Evolutionary conservation across 2,329 filamentous ascomycete genomes (phyloP).

Genomic region (Ophiostoma angusticollis): DNA sequence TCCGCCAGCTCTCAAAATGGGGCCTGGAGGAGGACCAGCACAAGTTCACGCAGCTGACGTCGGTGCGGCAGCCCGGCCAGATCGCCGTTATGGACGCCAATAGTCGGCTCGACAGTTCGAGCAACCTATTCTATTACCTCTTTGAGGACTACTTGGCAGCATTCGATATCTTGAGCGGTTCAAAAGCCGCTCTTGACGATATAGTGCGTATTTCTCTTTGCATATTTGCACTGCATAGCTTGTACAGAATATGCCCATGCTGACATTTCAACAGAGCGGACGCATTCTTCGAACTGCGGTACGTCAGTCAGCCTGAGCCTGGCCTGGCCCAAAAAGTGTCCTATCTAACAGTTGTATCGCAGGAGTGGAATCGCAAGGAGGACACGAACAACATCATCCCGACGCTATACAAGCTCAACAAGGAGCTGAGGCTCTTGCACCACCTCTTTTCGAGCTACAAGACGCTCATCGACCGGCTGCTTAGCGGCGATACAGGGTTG

Average conservation of each 20-base stretch:
- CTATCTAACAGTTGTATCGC: neutral
- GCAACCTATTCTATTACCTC: conserved; percentile 51
- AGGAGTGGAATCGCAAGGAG: conserved; percentile 19
- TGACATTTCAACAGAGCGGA: conserved; percentile 18
- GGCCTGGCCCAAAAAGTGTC: too few species aligned
- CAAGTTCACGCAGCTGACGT: conserved; percentile 30
- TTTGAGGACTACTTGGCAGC: conserved; percentile 54
- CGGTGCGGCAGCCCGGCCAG: conserved; percentile 20
- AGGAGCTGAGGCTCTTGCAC: conserved; percentile 45
- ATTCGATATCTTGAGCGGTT: conserved; percentile 38
- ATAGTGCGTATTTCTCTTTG: conserved; percentile 25
- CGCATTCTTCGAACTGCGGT: conserved; percentile 22
- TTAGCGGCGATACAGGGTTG: conserved; percentile 26
- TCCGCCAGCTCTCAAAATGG: conserved; percentile 25
- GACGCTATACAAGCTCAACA: conserved; percentile 44
- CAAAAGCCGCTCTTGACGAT: conserved; percentile 32
- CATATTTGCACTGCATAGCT: neutral
- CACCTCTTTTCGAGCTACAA: conserved; percentile 49
- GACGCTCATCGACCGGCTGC: conserved; percentile 46
- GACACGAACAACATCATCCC: conserved; percentile 41
- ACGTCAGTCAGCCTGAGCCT: conserved; percentile 11
- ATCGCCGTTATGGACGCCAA: conserved; percentile 13
- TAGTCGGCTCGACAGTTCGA: conserved; percentile 39
- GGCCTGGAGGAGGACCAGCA: conserved; percentile 26
- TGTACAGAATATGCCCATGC: too few species aligned